A percentile compares a stretch with the other conserved stretches of the same genome.
phyloP scores from a whole-genome alignment of 2,329 filamentous ascomycete genomes.

The Fusarium newnesense region DNA sequence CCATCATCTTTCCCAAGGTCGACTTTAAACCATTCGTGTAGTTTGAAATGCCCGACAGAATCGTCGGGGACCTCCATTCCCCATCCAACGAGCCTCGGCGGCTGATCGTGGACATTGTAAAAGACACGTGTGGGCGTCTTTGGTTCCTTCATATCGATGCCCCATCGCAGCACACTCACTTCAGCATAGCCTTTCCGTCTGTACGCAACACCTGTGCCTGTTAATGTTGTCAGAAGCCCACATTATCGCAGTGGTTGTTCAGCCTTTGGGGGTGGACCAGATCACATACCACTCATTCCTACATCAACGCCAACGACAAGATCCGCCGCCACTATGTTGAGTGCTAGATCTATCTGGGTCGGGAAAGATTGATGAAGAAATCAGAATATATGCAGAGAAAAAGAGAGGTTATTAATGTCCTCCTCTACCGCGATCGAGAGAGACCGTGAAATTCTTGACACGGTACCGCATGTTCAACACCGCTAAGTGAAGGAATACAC shows the following conservation, averaged over 20 bases:
- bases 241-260: neutral
- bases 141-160: neutral
- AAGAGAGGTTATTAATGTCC: too few relatives aligned
- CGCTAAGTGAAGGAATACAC: neutral
- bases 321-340: neutral
- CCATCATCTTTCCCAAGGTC: neutral
- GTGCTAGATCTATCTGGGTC: too few relatives aligned
- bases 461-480: neutral
- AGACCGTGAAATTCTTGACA: neutral
- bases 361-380: too few relatives aligned
- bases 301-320: neutral
- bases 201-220: neutral
- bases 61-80: neutral
- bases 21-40: neutral
- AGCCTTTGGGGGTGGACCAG: neutral
- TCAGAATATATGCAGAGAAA: too few relatives aligned
- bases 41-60: neutral
- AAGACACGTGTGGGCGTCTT: neutral
- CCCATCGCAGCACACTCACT: neutral
- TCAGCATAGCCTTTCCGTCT: neutral
- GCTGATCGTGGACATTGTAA: neutral
- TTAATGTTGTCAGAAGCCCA: neutral
- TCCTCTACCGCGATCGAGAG: neutral
- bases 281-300: neutral
- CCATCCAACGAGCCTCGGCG: neutral